Evolutionary conservation across 2,329 filamentous ascomycete genomes (phyloP), one percentile per base, ranked within the genome.

Genomic region (Cladosporium austrohemisphaericum): DNA sequence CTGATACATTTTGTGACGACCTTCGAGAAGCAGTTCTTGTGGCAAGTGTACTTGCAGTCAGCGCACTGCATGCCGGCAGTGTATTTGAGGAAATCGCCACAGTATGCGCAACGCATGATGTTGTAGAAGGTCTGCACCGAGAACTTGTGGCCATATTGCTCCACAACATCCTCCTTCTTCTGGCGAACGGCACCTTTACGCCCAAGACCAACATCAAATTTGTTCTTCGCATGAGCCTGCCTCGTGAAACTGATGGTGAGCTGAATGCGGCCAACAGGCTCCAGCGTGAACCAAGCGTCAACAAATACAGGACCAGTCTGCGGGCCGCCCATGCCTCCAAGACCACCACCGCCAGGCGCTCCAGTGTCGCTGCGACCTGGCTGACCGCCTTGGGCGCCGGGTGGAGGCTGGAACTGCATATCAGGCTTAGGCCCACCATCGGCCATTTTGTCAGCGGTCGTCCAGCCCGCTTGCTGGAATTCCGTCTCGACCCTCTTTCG

Each of bases 1-100:
- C 92, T 97, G 70, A 98, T 98, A 74, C 93, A 98, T 71, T 98
- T 98, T 56, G 93, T 98, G 60, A 98, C 93, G 38, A 98, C 93
- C 68, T 91, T 95, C 13, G 82, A 75, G 70, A 97, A 98, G 68
- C 93, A 98, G 72, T 97, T 96, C 62, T 89, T 92, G 71, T 98
- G 93, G 71, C 93, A 98, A 31, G 92, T 97, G 73, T 97, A 97
- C 73, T 97, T 97, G 85, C 93, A 98, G 72, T 98, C 93, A 57
- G 94, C 88, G 70, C 93, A 98, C 73, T 98, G 93, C 92, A 98
- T 98, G 54, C 93, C 93, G 18, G 93, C 88, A 41, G 92, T 94
- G 68, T 97, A 97, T 67, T 97, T 98, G 72, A 98, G 85, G 65
- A 98, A 97, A 59, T 98, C 93, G 52, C 91, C 93, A 67, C 93